Evolutionary conservation across 2,329 filamentous ascomycete species (phyloP).

Genomic region (Fusarium torulosum): DNA sequence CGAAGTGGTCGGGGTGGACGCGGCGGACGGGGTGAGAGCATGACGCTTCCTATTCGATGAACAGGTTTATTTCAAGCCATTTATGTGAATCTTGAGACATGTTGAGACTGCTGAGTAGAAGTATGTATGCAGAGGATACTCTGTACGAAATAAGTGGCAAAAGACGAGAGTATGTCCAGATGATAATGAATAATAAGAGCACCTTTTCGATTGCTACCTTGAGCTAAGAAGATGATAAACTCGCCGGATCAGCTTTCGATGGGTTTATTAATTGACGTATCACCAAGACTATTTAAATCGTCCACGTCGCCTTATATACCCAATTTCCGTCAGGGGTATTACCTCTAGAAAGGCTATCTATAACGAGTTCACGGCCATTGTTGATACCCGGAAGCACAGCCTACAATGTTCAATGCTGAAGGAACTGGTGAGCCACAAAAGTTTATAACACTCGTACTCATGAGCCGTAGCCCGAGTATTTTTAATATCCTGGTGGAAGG

Average conservation of each 20-base stretch:
- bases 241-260: background rate
- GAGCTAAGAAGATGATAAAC: no score
- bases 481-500: background rate
- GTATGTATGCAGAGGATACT: background rate
- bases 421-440: background rate
- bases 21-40: background rate
- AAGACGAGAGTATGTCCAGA: background rate
- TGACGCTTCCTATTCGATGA: slow-evolving; percentile 42
- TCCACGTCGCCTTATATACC: background rate
- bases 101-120: background rate
- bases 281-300: background rate
- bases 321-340: background rate
- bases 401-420: background rate
- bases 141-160: background rate
- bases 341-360: background rate
- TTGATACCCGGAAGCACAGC: background rate
- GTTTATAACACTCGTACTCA: background rate
- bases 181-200: background rate
- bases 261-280: background rate
- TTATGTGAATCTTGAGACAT: background rate
- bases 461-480: background rate
- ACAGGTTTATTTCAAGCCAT: background rate
- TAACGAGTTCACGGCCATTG: background rate
- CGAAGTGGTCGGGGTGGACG: slow-evolving; percentile 20
- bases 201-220: background rate